phyloP scores from a whole-genome alignment of 306 rosid genomes.

The Trichosanthes truncata region DNA sequence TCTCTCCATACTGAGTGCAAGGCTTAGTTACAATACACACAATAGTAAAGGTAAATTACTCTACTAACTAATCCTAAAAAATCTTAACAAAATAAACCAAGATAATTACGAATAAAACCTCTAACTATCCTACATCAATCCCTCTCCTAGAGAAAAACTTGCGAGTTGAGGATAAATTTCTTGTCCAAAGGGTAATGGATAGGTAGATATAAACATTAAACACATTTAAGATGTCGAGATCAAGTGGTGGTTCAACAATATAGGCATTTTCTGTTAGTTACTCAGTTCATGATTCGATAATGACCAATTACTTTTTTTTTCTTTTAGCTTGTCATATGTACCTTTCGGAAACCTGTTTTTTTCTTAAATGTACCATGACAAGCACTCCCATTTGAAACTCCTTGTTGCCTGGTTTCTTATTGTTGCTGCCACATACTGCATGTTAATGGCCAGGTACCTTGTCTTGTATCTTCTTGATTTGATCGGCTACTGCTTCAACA shows the following conservation, averaged over 20 bases:
- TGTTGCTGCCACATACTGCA: too few species aligned
- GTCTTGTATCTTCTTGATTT: background rate
- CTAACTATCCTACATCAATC: background rate
- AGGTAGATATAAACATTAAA: background rate
- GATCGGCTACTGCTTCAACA: background rate
- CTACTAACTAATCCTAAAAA: background rate
- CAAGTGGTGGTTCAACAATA: background rate
- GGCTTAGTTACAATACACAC: background rate
- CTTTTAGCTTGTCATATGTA: too few species aligned
- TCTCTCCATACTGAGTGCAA: too few species aligned
- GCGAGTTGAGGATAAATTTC: background rate
- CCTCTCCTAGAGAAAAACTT: background rate
- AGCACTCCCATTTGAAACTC: too few species aligned
- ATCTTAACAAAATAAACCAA: too few species aligned
- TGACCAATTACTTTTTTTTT: background rate
- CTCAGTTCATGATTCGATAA: too few species aligned
- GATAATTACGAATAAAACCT: background rate
- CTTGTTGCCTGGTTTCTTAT: too few species aligned
- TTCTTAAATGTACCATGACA: background rate
- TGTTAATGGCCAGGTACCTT: background rate
- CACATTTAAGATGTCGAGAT: background rate
- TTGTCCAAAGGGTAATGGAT: background rate
- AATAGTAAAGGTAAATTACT: background rate
- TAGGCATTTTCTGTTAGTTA: background rate
- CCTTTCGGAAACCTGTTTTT: background rate